Conservation (phyloP, 352 stramenopile species). For the Pythium monospermum region DNA sequence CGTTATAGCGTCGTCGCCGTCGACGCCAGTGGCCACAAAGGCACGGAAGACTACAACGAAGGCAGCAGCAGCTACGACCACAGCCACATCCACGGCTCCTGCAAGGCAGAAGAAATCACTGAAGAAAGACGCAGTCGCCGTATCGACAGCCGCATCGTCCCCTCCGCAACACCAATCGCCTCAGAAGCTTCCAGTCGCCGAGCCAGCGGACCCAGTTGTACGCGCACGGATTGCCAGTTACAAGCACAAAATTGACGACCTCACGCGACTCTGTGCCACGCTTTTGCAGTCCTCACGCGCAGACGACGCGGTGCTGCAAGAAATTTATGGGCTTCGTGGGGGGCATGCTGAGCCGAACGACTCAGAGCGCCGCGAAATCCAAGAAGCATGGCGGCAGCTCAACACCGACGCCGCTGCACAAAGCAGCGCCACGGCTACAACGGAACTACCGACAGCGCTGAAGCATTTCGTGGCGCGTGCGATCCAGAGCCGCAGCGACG, state of each 20-base stretch:
- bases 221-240: slow-evolving; percentile 68
- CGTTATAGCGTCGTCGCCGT: neutral
- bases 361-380: neutral
- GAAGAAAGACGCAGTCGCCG: slow-evolving; percentile 11
- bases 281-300: slow-evolving; percentile 20
- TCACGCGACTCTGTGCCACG: slow-evolving; percentile 41
- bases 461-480: slow-evolving; percentile 24
- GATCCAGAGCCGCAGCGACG: slow-evolving; percentile 26
- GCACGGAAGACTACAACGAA: neutral
- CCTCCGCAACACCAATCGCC: too few relatives aligned
- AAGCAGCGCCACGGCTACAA: neutral
- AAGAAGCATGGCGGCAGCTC: slow-evolving; percentile 9
- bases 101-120: neutral
- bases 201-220: slow-evolving; percentile 44
- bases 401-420: slow-evolving; percentile 10
- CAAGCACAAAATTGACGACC: slow-evolving; percentile 67
- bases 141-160: too few relatives aligned
- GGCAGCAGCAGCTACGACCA: neutral
- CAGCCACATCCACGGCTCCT: neutral
- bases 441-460: slow-evolving; percentile 5
- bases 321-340: slow-evolving; percentile 68
- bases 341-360: slow-evolving; percentile 29
- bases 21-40: neutral
- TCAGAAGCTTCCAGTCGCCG: slow-evolving; percentile 9
- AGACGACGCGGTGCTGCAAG: slow-evolving; percentile 46